Evolutionary conservation across 1,139 yeast genomes (phyloP).

Genomic region (Scheffersomyces cryptocercus): DNA sequence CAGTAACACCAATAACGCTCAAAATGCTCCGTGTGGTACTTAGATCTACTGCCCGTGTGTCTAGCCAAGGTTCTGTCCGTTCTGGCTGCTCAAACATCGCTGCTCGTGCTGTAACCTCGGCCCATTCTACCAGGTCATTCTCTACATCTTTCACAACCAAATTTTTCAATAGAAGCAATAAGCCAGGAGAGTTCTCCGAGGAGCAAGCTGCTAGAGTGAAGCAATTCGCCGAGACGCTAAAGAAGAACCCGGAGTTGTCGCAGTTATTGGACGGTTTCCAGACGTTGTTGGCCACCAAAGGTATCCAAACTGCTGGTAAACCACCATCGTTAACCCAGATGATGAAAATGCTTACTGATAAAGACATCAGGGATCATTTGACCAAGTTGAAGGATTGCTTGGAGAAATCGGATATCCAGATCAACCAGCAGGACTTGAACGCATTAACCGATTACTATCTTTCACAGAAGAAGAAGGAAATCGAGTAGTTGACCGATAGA

Average conservation of each 20-base stretch:
- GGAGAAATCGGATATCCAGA: slow-evolving; percentile 32
- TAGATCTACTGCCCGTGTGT: too few relatives aligned
- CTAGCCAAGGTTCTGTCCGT: too few relatives aligned
- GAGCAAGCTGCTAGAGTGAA: slow-evolving; percentile 14
- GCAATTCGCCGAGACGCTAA: slow-evolving; percentile 13
- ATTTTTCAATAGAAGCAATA: neutral
- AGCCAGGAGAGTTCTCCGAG: slow-evolving; percentile 2
- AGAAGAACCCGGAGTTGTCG: slow-evolving; percentile 27
- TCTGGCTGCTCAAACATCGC: too few relatives aligned
- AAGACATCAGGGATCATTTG: slow-evolving; percentile 35
- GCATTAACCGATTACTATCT: slow-evolving; percentile 23
- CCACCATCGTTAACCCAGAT: slow-evolving; percentile 39
- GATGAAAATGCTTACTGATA: slow-evolving; percentile 39
- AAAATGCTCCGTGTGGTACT: too few relatives aligned
- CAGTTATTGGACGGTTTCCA: slow-evolving; percentile 33
- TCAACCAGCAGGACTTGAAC: slow-evolving; percentile 36
- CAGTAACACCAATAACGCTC: too few relatives aligned
- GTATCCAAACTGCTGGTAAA: slow-evolving; percentile 30
- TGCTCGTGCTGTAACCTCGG: neutral
- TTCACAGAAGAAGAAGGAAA: slow-evolving; percentile 12
- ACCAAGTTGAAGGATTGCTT: slow-evolving; percentile 32
- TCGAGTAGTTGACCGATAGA: slow-evolving; percentile 1
- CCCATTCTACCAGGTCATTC: neutral
- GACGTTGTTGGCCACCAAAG: slow-evolving; percentile 31
- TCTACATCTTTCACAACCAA: neutral